phyloP scores from a whole-genome alignment of 179 eudicot genomes.

The Spinacia oleracea region DNA sequence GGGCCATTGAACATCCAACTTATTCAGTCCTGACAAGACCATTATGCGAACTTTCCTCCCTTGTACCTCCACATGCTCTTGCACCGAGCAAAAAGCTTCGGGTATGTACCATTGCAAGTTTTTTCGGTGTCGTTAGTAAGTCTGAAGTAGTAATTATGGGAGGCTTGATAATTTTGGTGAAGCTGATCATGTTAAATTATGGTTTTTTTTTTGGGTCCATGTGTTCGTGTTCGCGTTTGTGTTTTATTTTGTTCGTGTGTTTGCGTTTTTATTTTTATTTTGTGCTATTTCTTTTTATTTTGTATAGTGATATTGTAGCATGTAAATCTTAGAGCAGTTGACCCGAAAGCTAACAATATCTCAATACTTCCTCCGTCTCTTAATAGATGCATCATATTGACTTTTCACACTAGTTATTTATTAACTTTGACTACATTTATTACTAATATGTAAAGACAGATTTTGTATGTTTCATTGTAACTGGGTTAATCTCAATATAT shows the following conservation, averaged over 20 bases:
- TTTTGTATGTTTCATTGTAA: too few relatives aligned
- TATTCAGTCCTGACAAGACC: slow-evolving; percentile 94
- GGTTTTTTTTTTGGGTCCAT: neutral
- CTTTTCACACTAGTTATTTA: too few relatives aligned
- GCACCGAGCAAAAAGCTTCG: slow-evolving; percentile 87
- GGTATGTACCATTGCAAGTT: slow-evolving; percentile 43
- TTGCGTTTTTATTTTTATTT: neutral
- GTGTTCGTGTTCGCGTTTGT: too few relatives aligned
- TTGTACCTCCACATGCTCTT: slow-evolving; percentile 88
- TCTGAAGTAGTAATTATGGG: neutral
- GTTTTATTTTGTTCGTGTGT: neutral
- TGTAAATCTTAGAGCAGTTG: neutral
- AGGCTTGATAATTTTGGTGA: slow-evolving; percentile 2
- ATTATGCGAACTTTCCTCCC: slow-evolving; percentile 90
- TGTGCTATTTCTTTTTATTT: neutral
- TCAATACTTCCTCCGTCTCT: too few relatives aligned
- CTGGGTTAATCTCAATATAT: too few relatives aligned
- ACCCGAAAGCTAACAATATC: neutral
- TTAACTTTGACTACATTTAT: too few relatives aligned
- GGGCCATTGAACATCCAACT: slow-evolving; percentile 99
- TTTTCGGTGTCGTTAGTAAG: neutral
- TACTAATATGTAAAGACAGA: too few relatives aligned
- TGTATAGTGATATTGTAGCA: neutral
- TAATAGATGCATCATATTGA: too few relatives aligned
- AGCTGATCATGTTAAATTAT: neutral